Evolutionary conservation across 768 basidiomycete species (phyloP).

Genomic region (Lactarius vividus): DNA sequence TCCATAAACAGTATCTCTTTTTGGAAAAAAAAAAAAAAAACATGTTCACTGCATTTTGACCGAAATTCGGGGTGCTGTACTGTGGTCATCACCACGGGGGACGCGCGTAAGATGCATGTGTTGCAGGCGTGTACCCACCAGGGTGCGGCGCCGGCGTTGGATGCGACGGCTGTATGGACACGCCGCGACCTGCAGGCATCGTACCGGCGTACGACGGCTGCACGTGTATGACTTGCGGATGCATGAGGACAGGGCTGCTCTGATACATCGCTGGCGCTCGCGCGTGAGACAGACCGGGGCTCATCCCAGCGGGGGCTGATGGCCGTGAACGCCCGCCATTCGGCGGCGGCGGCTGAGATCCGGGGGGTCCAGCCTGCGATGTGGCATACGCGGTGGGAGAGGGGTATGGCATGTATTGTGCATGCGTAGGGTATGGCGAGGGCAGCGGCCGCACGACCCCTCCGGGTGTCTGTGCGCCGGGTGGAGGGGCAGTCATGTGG

Average conservation of each 20-base stretch:
- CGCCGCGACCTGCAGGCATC: conserved; percentile 40
- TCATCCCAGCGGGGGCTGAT: conserved; percentile 47
- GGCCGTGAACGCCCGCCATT: conserved; percentile 40
- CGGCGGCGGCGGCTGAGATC: conserved; percentile 36
- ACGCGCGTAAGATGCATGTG: conserved; percentile 17
- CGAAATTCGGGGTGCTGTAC: not conserved
- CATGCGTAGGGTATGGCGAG: conserved; percentile 59
- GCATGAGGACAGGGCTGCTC: conserved; percentile 68
- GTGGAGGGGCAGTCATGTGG: conserved; percentile 41
- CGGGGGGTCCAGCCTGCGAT: conserved; percentile 44
- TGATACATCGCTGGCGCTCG: conserved; percentile 54
- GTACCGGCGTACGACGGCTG: conserved; percentile 35
- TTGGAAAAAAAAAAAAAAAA: not conserved
- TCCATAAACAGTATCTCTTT: conserved; percentile 2
- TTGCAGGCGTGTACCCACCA: conserved; percentile 21
- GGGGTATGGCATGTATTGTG: conserved; percentile 60
- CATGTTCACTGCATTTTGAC: conserved; percentile 4
- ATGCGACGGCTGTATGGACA: conserved; percentile 41
- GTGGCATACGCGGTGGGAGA: conserved; percentile 47
- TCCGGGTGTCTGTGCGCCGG: conserved; percentile 46
- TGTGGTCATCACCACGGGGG: conserved; percentile 8
- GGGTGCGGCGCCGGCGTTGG: conserved; percentile 30
- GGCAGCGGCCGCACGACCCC: conserved; percentile 55
- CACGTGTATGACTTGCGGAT: conserved; percentile 38
- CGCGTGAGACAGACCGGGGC: conserved; percentile 59